These are phyloP conservation scores for Pythium coloratum DNA, from an alignment of 352 stramenopile genomes.

Conservation along the genomic window DNA sequence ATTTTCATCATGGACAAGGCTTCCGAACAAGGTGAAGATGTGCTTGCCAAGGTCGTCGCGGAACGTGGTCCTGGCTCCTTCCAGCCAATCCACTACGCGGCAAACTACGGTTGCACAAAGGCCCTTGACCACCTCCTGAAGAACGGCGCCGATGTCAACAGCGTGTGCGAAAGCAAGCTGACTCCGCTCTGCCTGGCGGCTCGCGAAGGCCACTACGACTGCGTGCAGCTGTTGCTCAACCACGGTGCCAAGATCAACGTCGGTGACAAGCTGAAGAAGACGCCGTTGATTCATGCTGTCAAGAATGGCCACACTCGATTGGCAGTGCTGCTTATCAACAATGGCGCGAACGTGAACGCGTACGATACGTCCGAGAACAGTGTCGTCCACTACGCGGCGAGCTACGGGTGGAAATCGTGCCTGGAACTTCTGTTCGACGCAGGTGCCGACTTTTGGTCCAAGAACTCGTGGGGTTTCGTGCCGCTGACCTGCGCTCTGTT, in stretches of 20 bases:
- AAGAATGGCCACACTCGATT: conserved; percentile 71
- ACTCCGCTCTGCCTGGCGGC: conserved; percentile 63
- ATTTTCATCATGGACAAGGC: conserved; percentile 64
- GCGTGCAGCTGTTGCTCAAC: conserved; percentile 48
- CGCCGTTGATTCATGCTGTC: conserved; percentile 68
- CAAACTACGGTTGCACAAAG: conserved; percentile 38
- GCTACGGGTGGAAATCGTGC: conserved; percentile 73
- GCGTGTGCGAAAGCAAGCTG: conserved; percentile 45
- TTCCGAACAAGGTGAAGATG: conserved; percentile 34
- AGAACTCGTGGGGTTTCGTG: conserved; percentile 77
- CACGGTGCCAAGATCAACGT: conserved; percentile 59
- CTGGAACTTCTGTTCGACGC: conserved; percentile 53
- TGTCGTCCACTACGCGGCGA: conserved; percentile 72
- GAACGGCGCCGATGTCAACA: conserved; percentile 56
- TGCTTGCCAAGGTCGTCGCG: conserved; percentile 37
- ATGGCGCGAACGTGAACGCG: conserved; percentile 71
- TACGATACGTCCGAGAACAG: conserved; percentile 80
- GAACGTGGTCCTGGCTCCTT: conserved; percentile 52
- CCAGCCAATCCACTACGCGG: conserved; percentile 67
- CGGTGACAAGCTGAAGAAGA: conserved; percentile 78
- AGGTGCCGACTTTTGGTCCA: conserved; percentile 63
- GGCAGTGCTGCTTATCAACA: conserved; percentile 60
- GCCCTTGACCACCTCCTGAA: conserved; percentile 54
- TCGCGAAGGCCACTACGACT: conserved; percentile 55
- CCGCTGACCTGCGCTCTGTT: conserved; percentile 68